Conservation (phyloP, 441 rosid species). For the Manihot esculenta region DNA sequence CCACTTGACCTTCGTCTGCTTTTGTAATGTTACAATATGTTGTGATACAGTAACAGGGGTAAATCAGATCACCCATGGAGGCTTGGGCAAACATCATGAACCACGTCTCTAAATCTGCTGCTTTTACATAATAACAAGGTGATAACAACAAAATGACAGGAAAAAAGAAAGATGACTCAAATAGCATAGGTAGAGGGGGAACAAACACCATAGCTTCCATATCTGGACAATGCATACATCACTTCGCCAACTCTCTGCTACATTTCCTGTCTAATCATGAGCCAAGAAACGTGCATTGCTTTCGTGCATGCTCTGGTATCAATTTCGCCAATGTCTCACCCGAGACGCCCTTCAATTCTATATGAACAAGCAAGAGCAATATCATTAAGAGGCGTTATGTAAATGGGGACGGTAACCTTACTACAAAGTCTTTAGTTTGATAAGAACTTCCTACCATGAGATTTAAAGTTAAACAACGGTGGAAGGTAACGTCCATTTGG, state of each 20-base stretch:
- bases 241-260: conserved; percentile 10
- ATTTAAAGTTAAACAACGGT: conserved; percentile 83
- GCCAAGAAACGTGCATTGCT: conserved; percentile 76
- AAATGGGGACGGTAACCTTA: not conserved
- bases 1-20: conserved; percentile 16
- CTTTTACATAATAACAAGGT: conserved; percentile 29
- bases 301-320: conserved; percentile 90
- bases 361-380: not conserved
- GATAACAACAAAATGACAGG: conserved; percentile 16
- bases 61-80: conserved; percentile 14
- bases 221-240: conserved; percentile 1
- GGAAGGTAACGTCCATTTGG: conserved; percentile 96
- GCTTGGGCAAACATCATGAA: conserved; percentile 12
- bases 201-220: conserved; percentile 28
- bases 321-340: conserved; percentile 59
- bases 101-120: conserved; percentile 35
- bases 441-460: conserved; percentile 52
- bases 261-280: conserved; percentile 39
- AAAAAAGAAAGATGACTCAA: conserved; percentile 3
- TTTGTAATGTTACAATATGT: conserved; percentile 20
- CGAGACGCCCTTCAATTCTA: conserved; percentile 81
- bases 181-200: conserved; percentile 11
- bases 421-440: not conserved
- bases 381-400: conserved; percentile 5
- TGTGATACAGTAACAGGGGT: conserved; percentile 10